These are phyloP conservation scores for Moesziomyces antarcticus DNA, from an alignment of 1,284 basidiomycete species.

Conservation along the genomic window DNA sequence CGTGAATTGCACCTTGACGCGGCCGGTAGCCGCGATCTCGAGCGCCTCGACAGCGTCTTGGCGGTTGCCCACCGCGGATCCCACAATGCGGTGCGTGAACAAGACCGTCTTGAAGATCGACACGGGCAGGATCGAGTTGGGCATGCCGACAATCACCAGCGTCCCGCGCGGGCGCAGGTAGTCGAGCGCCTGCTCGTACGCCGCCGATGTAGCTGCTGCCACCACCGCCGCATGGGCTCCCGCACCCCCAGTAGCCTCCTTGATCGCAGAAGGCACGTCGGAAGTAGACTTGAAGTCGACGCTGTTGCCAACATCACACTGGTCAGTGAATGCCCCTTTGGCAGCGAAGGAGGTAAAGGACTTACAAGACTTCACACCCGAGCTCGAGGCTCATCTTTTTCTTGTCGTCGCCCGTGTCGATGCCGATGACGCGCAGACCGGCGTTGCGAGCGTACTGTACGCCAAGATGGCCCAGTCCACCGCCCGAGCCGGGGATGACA, in stretches of 20 bases:
- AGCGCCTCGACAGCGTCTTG: slow-evolving; percentile 71
- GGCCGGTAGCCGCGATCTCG: slow-evolving; percentile 76
- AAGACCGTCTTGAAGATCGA: slow-evolving; percentile 76
- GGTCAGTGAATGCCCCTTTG: too few species aligned
- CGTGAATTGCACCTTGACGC: slow-evolving; percentile 75
- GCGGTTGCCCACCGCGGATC: slow-evolving; percentile 77
- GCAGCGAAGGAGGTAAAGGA: not conserved
- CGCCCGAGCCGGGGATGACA: slow-evolving; percentile 80
- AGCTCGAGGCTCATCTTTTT: slow-evolving; percentile 76
- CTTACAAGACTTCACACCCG: slow-evolving; percentile 77
- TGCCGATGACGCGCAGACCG: slow-evolving; percentile 78
- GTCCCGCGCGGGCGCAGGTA: slow-evolving; percentile 74
- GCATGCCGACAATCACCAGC: slow-evolving; percentile 80
- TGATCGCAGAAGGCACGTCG: slow-evolving; percentile 75
- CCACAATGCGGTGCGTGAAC: slow-evolving; percentile 76
- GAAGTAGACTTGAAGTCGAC: slow-evolving; percentile 77
- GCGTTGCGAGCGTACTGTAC: slow-evolving; percentile 51
- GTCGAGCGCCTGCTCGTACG: slow-evolving; percentile 76
- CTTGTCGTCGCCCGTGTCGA: slow-evolving; percentile 83
- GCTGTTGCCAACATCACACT: slow-evolving; percentile 62
- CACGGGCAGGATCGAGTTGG: slow-evolving; percentile 74
- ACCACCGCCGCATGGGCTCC: slow-evolving; percentile 76
- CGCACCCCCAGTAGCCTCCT: slow-evolving; percentile 74
- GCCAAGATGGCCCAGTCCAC: slow-evolving; percentile 71
- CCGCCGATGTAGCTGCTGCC: slow-evolving; percentile 69